These are phyloP conservation scores for Beta lomatogona DNA, from an alignment of 179 eudicot genomes.

Conservation along the genomic window DNA sequence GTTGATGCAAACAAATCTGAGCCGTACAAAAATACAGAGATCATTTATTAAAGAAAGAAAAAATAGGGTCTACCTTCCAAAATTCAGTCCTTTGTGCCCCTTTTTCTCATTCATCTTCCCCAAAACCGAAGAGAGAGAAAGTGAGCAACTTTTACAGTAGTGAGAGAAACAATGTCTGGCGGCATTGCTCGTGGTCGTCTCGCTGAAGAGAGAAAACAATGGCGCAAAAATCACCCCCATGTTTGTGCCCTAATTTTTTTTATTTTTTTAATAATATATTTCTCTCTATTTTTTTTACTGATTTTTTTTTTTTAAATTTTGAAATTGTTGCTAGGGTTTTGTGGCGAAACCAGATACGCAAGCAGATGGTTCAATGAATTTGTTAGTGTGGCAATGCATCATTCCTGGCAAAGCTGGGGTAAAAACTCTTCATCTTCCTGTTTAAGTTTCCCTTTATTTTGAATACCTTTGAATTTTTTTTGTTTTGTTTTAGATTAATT, in stretches of 20 bases:
- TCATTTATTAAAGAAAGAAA: neutral
- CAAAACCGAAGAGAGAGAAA: neutral
- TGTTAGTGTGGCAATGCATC: slow-evolving; percentile 36
- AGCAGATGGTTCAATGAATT: slow-evolving; percentile 35
- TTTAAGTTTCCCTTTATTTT: neutral
- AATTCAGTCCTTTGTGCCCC: neutral
- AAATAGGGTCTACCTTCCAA: neutral
- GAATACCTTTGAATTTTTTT: too few relatives aligned
- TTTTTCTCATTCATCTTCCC: neutral
- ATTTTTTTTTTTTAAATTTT: neutral
- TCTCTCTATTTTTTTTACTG: neutral
- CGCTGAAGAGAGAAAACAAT: slow-evolving; percentile 39
- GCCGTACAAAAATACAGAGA: neutral
- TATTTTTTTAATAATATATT: neutral
- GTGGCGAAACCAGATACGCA: slow-evolving; percentile 39
- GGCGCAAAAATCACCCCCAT: slow-evolving; percentile 47
- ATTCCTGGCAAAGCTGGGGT: slow-evolving; percentile 41
- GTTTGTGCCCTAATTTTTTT: slow-evolving; percentile 12
- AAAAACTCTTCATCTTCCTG: neutral
- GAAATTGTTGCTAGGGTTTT: slow-evolving; percentile 29
- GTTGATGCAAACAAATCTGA: neutral
- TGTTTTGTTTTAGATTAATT: neutral
- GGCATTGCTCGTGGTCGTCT: slow-evolving; percentile 48
- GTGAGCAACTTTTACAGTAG: neutral
- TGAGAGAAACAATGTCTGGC: slow-evolving; percentile 37